Percentiles rank a stretch among this genome's conserved stretches.
These are phyloP conservation scores for Hygrocybe coccinea DNA, from an alignment of 768 basidiomycete species.

Conservation along the genomic window DNA sequence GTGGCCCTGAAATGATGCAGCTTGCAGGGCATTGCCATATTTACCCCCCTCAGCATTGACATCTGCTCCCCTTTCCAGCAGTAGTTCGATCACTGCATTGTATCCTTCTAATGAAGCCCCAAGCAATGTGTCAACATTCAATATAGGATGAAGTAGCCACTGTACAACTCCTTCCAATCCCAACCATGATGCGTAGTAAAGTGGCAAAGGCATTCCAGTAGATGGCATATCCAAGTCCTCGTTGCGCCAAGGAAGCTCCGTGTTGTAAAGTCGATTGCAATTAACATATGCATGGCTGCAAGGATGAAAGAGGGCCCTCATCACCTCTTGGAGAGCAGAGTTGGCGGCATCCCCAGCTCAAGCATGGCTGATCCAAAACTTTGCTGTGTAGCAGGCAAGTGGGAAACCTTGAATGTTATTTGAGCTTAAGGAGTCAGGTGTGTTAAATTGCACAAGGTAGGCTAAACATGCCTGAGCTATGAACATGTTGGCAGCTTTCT, in stretches of 20 bases:
- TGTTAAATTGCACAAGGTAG: constrained; percentile 3
- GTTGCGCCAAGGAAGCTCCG: not conserved
- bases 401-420: not conserved
- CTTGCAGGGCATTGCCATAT: not conserved
- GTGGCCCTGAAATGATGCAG: not conserved
- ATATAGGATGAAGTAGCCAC: not conserved
- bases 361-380: not conserved
- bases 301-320: not conserved
- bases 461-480: constrained; percentile 1
- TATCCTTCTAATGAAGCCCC: not conserved
- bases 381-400: not conserved
- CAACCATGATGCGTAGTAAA: not conserved
- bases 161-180: not conserved
- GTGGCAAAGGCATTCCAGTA: not conserved
- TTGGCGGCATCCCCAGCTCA: not conserved
- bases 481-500: not conserved
- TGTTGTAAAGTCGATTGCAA: not conserved
- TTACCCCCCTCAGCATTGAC: not conserved
- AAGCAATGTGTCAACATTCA: not conserved
- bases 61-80: not conserved
- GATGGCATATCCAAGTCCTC: not conserved
- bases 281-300: not conserved
- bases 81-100: not conserved
- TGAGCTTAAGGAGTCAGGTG: not conserved
- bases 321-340: not conserved